phyloP scores from a whole-genome alignment of 192 early-diverging fungal genomes.

The Rhizophagus prolifer region DNA sequence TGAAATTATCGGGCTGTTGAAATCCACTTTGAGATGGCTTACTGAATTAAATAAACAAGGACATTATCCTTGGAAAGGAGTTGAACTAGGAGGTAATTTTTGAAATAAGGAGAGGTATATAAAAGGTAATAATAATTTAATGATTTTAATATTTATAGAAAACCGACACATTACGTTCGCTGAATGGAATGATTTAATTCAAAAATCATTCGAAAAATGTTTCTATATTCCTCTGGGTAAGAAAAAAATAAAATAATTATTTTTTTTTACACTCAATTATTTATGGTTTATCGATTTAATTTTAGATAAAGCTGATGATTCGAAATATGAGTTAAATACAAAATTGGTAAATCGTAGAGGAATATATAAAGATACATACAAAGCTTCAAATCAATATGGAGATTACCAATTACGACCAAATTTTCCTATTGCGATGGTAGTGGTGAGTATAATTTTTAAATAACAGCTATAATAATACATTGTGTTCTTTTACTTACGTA shows the following conservation, averaged over 20 bases:
- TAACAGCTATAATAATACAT: not conserved
- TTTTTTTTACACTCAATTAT: not conserved
- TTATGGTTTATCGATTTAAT: not conserved
- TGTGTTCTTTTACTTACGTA: not conserved
- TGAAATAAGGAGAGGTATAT: not conserved
- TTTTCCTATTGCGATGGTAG: conserved; percentile 85
- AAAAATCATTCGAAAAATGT: conserved; percentile 78
- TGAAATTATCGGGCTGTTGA: conserved; percentile 90
- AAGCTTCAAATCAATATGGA: conserved; percentile 66
- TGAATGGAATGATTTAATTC: conserved; percentile 80
- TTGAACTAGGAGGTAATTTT: conserved; percentile 44
- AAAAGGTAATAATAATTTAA: not conserved
- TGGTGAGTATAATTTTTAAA: conserved; percentile 33
- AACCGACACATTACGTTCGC: conserved; percentile 56
- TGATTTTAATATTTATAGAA: conserved; percentile 9
- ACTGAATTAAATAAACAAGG: conserved; percentile 46
- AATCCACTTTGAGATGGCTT: conserved; percentile 86
- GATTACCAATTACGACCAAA: conserved; percentile 97
- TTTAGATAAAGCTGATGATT: conserved; percentile 61
- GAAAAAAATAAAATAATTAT: not conserved
- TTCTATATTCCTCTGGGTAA: conserved; percentile 89
- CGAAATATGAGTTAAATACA: conserved; percentile 55
- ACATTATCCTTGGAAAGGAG: conserved; percentile 46
- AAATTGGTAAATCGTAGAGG: conserved; percentile 81
- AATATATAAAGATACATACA: conserved; percentile 91